Evolutionary conservation across 225 moss, liverwort and hornwort genomes (phyloP).

Genomic region (Sphagnum tenellum): DNA sequence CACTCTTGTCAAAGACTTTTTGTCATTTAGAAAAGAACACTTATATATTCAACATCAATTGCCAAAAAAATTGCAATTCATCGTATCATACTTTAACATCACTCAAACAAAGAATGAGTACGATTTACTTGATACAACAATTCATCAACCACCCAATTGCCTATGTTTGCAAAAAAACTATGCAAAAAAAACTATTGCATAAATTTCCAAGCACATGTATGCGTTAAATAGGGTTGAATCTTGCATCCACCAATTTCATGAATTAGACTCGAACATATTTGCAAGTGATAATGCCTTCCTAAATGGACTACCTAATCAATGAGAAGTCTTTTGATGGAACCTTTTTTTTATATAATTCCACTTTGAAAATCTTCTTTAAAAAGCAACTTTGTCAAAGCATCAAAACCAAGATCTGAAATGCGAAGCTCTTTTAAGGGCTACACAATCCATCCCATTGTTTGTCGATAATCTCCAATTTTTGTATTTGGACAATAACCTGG

Average conservation of each 20-base stretch:
- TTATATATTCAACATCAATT: neutral
- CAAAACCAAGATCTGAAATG: conserved; percentile 50
- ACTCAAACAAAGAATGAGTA: neutral
- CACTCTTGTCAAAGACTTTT: neutral
- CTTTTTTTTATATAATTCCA: conserved; percentile 67
- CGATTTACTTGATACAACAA: conserved; percentile 55
- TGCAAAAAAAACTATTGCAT: conserved; percentile 16
- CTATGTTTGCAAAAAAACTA: conserved; percentile 56
- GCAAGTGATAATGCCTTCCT: too few species aligned
- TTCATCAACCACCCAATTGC: conserved; percentile 77
- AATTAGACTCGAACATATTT: too few species aligned
- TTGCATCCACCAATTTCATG: too few species aligned
- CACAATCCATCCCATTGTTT: conserved; percentile 83
- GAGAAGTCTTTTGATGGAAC: conserved; percentile 48
- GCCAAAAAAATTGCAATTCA: neutral
- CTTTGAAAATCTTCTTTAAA: conserved; percentile 87
- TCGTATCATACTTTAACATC: neutral
- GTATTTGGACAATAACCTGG: too few species aligned
- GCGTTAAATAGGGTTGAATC: too few species aligned
- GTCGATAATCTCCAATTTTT: conserved; percentile 95
- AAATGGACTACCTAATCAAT: conserved; percentile 85
- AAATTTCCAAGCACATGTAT: too few species aligned
- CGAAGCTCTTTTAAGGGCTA: conserved; percentile 46
- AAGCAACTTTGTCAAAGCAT: conserved; percentile 58
- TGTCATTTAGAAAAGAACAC: conserved; percentile 1